phyloP scores from a whole-genome alignment of 306 rosid genomes.

The Lathyrus aphaca region DNA sequence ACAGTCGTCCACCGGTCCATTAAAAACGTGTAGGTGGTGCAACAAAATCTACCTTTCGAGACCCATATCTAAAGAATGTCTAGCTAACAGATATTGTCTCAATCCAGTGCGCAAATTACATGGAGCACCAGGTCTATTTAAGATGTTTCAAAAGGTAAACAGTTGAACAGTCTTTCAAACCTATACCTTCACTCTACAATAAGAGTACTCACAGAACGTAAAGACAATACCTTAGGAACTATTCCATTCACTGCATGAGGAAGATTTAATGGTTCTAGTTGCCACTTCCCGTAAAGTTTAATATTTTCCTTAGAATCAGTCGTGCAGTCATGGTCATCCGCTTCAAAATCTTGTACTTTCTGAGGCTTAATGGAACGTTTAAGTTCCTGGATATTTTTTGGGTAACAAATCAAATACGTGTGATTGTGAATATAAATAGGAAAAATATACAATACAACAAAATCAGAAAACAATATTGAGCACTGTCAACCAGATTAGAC shows the following conservation, averaged over 20 bases:
- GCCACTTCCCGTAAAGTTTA: slow-evolving; percentile 90
- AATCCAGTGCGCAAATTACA: slow-evolving; percentile 15
- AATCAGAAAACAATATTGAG: slow-evolving; percentile 29
- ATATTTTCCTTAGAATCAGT: slow-evolving; percentile 54
- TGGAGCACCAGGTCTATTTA: not conserved
- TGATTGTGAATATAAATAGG: slow-evolving; percentile 15
- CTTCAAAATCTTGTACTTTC: slow-evolving; percentile 62
- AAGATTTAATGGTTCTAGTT: slow-evolving; percentile 75
- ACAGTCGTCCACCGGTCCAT: slow-evolving; percentile 18
- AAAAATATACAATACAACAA: slow-evolving; percentile 19
- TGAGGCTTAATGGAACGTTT: slow-evolving; percentile 56
- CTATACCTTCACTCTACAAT: slow-evolving; percentile 6
- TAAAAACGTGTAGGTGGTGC: not conserved
- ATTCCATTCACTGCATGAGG: slow-evolving; percentile 82
- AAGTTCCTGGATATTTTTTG: slow-evolving; percentile 55
- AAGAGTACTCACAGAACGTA: slow-evolving; percentile 27
- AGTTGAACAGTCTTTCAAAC: slow-evolving; percentile 31
- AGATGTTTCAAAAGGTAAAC: slow-evolving; percentile 10
- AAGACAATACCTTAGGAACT: slow-evolving; percentile 78
- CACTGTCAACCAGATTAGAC: slow-evolving; percentile 49
- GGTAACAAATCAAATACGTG: slow-evolving; percentile 19
- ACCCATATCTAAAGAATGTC: slow-evolving; percentile 16
- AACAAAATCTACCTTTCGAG: slow-evolving; percentile 15
- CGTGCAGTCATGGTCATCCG: slow-evolving; percentile 53
- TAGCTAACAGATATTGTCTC: slow-evolving; percentile 14